These are phyloP conservation scores for Alternaria sp. DNA, from an alignment of 2,329 filamentous ascomycete species.

Conservation along the genomic window DNA sequence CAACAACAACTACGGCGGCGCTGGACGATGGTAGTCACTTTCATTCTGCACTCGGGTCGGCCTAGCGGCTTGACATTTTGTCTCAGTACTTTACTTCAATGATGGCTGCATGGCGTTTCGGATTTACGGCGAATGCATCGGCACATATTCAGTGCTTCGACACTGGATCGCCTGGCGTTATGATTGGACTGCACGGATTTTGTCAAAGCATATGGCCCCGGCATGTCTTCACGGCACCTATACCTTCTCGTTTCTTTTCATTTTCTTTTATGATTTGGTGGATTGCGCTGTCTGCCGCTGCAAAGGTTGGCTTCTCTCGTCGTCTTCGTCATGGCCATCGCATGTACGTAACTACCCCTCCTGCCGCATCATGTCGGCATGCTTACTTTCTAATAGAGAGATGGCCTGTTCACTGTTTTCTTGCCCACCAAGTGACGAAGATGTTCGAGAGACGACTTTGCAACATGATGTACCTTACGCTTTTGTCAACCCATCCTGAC, in stretches of 20 bases:
- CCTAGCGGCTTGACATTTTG: constrained; percentile 34
- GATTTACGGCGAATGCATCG: constrained; percentile 47
- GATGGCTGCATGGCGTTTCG: constrained; percentile 49
- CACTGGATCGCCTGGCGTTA: constrained; percentile 47
- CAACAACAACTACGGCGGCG: constrained; percentile 58
- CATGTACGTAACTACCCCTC: constrained; percentile 53
- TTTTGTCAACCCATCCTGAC: constrained; percentile 20
- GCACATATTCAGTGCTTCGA: constrained; percentile 42
- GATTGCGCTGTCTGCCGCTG: constrained; percentile 43
- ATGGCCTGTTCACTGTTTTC: constrained; percentile 44
- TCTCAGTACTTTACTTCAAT: constrained; percentile 39
- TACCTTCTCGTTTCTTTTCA: constrained; percentile 34
- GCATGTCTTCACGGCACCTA: constrained; percentile 42
- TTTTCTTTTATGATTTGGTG: constrained; percentile 37
- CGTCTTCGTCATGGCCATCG: constrained; percentile 55
- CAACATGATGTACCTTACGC: constrained; percentile 38
- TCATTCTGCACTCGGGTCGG: constrained; percentile 41
- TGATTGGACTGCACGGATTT: constrained; percentile 34
- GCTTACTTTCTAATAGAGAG: constrained; percentile 52
- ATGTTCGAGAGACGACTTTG: constrained; percentile 42
- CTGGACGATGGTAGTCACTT: constrained; percentile 47
- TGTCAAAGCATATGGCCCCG: constrained; percentile 37
- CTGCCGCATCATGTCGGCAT: constrained; percentile 48
- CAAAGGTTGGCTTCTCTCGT: constrained; percentile 49
- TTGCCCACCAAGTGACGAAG: constrained; percentile 49